Base-by-base conservation (phyloP, 495 filamentous ascomycete species). In the Penicillium subrubescens region DNA sequence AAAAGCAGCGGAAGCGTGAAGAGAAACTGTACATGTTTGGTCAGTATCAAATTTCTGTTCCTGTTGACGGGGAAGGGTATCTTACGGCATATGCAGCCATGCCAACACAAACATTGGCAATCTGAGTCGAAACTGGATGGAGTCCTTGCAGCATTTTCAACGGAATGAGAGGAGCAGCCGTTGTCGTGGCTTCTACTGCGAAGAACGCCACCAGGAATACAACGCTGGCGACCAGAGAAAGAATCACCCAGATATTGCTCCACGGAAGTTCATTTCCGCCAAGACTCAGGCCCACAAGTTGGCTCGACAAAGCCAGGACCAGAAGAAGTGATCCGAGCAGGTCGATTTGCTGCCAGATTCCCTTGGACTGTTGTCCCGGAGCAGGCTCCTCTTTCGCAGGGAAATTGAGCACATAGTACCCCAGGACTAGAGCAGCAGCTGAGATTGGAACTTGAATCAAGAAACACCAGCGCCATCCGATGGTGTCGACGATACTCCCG, bases 381-480 rank as follows among this genome's bases (percentile, higher is more conserved):
- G 66, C 15, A 69, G 67, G 3, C 66, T 57, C 6, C 44, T 62
- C 27, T 27, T 69, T 66, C 0, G 53, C 21, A 17, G 77, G 81
- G 10, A 83, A 78, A 39, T 82, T 77, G 51, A 89, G 77, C 3
- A 86, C 85, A 39, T 85, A 63, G 15, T 80, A 79, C 0, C 87
- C 87, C 15, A 85, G 73, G 15, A 84, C 29, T 2, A 89, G 76
- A 5, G 84, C 87, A 44, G 83, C 75, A 2, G 81, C 52, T 0
- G 85, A 85, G 3, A 89, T 73, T 0, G 83, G 83, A 0, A 82
- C 78, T 58, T 85, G 83, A 21, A 75, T 52, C 17, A 79, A 29
- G 33, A 77, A 74, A 33, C 67, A 87, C 88, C 88, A 90, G 58
- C 88, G 81, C 89, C 89, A 91, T 35, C 88, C 88, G 29, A 90